Evolutionary conservation across 495 filamentous ascomycete genomes (phyloP), one percentile per base, ranked within the genome.

Genomic region (Tuber umbilicatum): DNA sequence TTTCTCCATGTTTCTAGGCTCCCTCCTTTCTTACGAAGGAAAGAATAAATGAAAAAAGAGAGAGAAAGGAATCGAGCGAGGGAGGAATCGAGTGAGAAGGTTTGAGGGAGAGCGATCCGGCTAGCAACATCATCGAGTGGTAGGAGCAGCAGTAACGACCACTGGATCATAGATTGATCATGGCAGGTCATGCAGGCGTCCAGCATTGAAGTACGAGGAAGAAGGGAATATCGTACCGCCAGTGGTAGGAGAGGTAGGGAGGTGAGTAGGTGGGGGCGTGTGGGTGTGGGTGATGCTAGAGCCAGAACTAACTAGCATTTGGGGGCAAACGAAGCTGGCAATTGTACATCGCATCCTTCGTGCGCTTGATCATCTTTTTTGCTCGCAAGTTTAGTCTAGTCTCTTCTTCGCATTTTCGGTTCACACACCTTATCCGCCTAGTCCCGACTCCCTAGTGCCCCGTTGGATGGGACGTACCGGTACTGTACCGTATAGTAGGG

Each of bases 351-450:
- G 55, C 27, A 31, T 27, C 50, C 23, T 55, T 55, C 50, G 10
- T 55, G 50, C 1, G 45, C 50, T 55, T 31, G 47, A 12, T 55
- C 12, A 12, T 12, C 12, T 50, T n/a, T 50, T n/a, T 50, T n/a
- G 19, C 45, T 50, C 4, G 43, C 14, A 19, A n/a, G n/a, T n/a
- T n/a, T 45, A 40, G 14, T 45, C 21, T 45, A 21, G 43, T 45
- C 71, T 64, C 60, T 73, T 55, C 72, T 78, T 79, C 78, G 77
- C 77, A 71, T 78, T 79, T 79, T 78, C 72, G 77, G 68, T 78
- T 74, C 77, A 78, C 71, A 78, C 72, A 78, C 72, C 77, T 79
- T 79, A 79, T 79, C 77, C 77, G 77, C 75, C 74, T 76, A 74
- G 73, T 74, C 27, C 27, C 45, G 69, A 72, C 74, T 72, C 75